Conservation (phyloP, 2,329 filamentous ascomycete genomes). For the Neurospora crassa region DNA sequence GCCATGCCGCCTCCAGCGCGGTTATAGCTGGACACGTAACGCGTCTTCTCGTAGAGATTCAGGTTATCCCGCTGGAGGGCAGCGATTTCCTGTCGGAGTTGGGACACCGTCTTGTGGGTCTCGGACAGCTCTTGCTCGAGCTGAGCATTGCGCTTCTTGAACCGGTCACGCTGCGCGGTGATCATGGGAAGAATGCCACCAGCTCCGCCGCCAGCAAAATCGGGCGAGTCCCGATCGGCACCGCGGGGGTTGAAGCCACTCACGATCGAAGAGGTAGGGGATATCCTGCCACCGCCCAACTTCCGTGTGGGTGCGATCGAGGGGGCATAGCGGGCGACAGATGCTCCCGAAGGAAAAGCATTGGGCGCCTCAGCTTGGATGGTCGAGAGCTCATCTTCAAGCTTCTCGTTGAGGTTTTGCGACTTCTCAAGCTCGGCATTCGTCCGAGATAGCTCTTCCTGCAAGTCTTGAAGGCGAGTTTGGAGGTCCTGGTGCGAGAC, state of each 20-base stretch:
- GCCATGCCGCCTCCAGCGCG: conserved; percentile 46
- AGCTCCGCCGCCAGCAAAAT: conserved; percentile 49
- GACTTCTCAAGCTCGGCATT: conserved; percentile 81
- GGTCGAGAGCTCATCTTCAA: conserved; percentile 84
- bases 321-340: conserved; percentile 73
- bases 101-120: conserved; percentile 69
- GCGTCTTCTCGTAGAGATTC: conserved; percentile 92
- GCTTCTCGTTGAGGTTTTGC: conserved; percentile 72
- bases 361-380: conserved; percentile 80
- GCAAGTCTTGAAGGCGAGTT: conserved; percentile 64
- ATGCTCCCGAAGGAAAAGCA: conserved; percentile 79
- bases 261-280: conserved; percentile 95
- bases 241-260: conserved; percentile 79
- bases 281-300: conserved; percentile 50
- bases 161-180: conserved; percentile 92
- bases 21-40: conserved; percentile 91
- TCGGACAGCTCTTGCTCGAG: conserved; percentile 86
- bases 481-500: conserved; percentile 93
- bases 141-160: conserved; percentile 91
- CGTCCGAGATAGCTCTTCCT: conserved; percentile 73
- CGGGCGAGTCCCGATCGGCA: conserved; percentile 39
- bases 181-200: conserved; percentile 96
- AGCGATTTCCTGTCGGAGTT: conserved; percentile 81
- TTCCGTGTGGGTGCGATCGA: conserved; percentile 49
- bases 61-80: conserved; percentile 94